phyloP scores from a whole-genome alignment of 352 stramenopile species.

The Albugo laibachii region DNA sequence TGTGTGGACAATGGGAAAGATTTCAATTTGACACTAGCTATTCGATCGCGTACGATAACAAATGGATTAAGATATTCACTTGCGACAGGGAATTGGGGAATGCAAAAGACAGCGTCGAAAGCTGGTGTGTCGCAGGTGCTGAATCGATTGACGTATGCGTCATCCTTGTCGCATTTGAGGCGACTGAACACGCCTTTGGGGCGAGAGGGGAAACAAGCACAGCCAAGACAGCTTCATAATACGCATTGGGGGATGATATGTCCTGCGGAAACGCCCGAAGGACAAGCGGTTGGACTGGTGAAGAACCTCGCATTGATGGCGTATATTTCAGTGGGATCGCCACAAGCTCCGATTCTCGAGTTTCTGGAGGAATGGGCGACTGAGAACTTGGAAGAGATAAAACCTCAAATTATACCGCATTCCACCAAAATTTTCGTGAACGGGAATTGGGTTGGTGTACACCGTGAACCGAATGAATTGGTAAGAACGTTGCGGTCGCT shows the following conservation, averaged over 20 bases:
- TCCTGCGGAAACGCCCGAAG: constrained; percentile 90
- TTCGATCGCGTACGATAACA: constrained; percentile 96
- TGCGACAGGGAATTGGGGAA: constrained; percentile 98
- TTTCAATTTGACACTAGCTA: constrained; percentile 94
- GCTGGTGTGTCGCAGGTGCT: constrained; percentile 98
- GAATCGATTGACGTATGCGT: constrained; percentile 98
- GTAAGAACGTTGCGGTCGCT: constrained; percentile 90
- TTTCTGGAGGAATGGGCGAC: constrained; percentile 98
- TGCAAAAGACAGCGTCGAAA: constrained; percentile 87
- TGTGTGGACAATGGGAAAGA: constrained; percentile 84
- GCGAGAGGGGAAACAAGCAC: constrained; percentile 96
- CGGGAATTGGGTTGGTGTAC: constrained; percentile 97
- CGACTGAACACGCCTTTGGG: constrained; percentile 98
- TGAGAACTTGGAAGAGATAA: constrained; percentile 95
- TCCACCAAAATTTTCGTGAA: constrained; percentile 99
- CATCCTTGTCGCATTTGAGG: constrained; percentile 95
- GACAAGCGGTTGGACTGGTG: constrained; percentile 88
- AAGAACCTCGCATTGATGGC: constrained; percentile 99
- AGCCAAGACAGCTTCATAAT: constrained; percentile 98
- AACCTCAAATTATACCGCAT: constrained; percentile 92
- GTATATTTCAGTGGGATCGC: constrained; percentile 90
- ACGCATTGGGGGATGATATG: constrained; percentile 99
- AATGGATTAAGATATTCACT: constrained; percentile 98
- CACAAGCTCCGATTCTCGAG: constrained; percentile 91
- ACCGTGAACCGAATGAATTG: constrained; percentile 92